Base-by-base conservation (phyloP, 2,329 filamentous ascomycete species). In the Daldinia sp. region DNA sequence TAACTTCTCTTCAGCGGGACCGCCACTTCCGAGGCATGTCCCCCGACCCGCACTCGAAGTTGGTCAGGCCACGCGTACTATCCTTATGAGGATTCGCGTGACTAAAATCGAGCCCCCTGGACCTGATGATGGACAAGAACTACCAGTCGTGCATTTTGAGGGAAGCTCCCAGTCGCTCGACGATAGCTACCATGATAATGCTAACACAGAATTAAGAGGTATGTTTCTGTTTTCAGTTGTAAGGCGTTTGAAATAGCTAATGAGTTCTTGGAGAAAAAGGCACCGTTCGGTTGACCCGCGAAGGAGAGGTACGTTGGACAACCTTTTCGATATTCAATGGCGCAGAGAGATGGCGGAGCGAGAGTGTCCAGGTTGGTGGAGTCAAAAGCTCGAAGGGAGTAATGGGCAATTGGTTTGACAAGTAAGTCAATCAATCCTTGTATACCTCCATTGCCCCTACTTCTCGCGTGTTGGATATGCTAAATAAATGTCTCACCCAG, bases 371-470 rank as follows among this genome's bases (percentile, higher is more conserved):
- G 75, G 76, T 94, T 4, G 91, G 91, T 9, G 91, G 91, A 0
- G 70, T 87, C 1, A 77, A 80, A 49, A 89, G 88, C 4, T 86
- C 84, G 5, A 82, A 90, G 6, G 90, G 90, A 1, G 86, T 93
- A 0, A 72, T 93, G 1, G 91, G 91, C 0, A 89, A 87, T 52
- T 94, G 91, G 91, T 94, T 93, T 70, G 90, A 92, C 70, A 89
- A 87, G 86, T 88, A 78, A 63, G 79, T 71, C 23, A 1, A 23
- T 9, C 4, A 9, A 10, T 30, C 13, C 21, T 27, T 45, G 35
- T 41, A 15, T 29, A 29, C 13, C 9, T 23, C 15, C 30, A 19
- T 1, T 11, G 19, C 35, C 56, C 8, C 8, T 58, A 32, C 23
- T 39, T n/a, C 5, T 1, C 9, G 8, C 25, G 23, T 39, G n/a